phyloP scores from a whole-genome alignment of 139 green algal species.

The Closterium sp. region DNA sequence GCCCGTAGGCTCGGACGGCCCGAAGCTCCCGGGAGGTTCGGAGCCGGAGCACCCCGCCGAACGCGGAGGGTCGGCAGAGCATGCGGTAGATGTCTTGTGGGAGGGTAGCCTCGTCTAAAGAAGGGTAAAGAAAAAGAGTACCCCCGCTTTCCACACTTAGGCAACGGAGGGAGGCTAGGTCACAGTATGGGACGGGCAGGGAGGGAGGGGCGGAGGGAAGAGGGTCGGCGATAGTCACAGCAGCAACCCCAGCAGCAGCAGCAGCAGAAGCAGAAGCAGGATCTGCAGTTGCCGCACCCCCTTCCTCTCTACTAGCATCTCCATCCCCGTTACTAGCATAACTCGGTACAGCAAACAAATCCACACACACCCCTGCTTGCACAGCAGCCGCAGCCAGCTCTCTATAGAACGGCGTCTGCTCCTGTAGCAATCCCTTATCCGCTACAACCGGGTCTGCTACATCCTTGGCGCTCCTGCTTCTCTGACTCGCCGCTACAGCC shows the following conservation, averaged over 20 bases:
- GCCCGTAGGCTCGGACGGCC: slow-evolving; percentile 66
- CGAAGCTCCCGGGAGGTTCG: slow-evolving; percentile 69
- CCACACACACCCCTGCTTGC: slow-evolving; percentile 69
- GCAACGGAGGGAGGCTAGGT: slow-evolving; percentile 56
- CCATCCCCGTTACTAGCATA: background rate
- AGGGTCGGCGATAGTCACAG: slow-evolving; percentile 28
- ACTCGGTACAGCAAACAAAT: slow-evolving; percentile 70
- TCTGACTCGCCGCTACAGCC: slow-evolving; percentile 8
- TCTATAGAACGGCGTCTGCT: slow-evolving; percentile 47
- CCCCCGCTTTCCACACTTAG: slow-evolving; percentile 70
- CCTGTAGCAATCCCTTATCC: slow-evolving; percentile 24
- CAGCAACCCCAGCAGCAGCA: background rate
- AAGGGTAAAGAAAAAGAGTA: slow-evolving; percentile 73
- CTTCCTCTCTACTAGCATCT: background rate
- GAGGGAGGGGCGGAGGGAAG: slow-evolving; percentile 47
- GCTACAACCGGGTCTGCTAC: slow-evolving; percentile 10
- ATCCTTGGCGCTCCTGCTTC: background rate
- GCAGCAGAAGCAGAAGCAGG: background rate
- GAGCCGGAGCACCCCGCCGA: slow-evolving; percentile 71
- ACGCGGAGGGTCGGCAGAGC: slow-evolving; percentile 60
- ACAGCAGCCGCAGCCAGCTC: slow-evolving; percentile 69
- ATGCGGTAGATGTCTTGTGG: slow-evolving; percentile 83
- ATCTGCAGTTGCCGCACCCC: background rate
- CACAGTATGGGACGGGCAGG: slow-evolving; percentile 15
- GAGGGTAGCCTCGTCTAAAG: slow-evolving; percentile 56